A percentile compares a stretch with the other conserved stretches of the same genome.
Conservation (phyloP, 331 rosid genomes). For the Rosa hybrid region DNA sequence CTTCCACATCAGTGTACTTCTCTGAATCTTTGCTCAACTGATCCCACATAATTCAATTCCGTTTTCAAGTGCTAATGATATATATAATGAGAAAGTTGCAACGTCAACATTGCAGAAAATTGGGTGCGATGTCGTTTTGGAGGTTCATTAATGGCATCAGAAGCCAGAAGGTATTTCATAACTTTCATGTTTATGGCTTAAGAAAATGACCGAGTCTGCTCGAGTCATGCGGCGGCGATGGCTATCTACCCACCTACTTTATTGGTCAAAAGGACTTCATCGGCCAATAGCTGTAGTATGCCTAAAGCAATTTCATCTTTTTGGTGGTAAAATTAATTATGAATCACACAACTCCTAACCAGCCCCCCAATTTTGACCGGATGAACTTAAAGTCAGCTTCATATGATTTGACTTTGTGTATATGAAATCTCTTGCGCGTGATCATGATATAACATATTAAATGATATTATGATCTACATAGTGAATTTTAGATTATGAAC, state of each 20-base stretch:
- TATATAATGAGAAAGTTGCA: neutral
- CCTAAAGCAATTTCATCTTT: conserved; percentile 4
- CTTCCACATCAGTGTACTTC: neutral
- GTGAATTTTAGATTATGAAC: too few species aligned
- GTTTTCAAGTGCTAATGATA: neutral
- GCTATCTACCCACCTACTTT: neutral
- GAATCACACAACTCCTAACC: neutral
- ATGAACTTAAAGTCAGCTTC: neutral
- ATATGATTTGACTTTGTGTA: too few species aligned
- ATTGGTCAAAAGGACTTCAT: neutral
- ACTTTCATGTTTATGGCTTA: neutral
- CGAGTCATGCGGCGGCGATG: neutral
- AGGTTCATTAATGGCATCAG: neutral
- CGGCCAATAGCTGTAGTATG: neutral
- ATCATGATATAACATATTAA: too few species aligned
- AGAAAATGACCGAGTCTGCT: neutral
- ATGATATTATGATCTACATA: too few species aligned
- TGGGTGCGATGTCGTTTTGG: neutral
- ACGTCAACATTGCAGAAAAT: neutral
- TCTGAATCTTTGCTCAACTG: neutral
- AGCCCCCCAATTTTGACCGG: conserved; percentile 30
- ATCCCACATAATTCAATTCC: neutral
- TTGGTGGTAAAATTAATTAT: neutral
- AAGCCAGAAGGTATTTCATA: neutral
- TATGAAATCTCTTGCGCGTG: too few species aligned